Evolutionary conservation across 495 filamentous ascomycete species (phyloP), one percentile per base, ranked within the genome.

Genomic region (Penicillium angulare): DNA sequence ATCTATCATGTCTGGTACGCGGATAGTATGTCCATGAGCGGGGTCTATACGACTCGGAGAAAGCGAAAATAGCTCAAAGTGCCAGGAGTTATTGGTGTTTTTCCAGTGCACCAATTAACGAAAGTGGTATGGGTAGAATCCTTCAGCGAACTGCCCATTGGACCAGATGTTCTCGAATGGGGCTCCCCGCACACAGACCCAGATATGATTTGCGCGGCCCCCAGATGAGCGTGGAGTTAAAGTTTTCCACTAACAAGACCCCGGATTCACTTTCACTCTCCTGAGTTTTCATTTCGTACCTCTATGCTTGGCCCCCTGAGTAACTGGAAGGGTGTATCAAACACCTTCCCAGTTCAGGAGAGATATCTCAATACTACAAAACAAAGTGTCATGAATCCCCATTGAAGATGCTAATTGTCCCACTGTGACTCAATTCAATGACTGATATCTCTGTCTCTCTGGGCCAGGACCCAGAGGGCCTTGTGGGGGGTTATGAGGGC

Each of bases 401-500:
- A n/a, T n/a, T 12, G 26, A 29, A 12, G 26, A 29, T 29, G 26
- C 26, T 5, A 29, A 5, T 29, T 5, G 26, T 29, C 26, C n/a
- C n/a, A n/a, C n/a, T n/a, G n/a, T n/a, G n/a, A n/a, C n/a, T n/a
- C n/a, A n/a, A n/a, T 29, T 12, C 26, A 29, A 29, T 29, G 26
- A 12, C 26, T 29, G 26, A 6, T 29, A 12, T 6, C 12, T 12
- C 12, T 35, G 22, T 31, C 44, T 36, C 44, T 18, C 15, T 34
- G 44, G 32, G 31, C 32, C 29, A 47, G 17, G 44, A 34, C 18
- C 44, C 44, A 7, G 31, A 47, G n/a, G 44, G 44, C 9, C 44
- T 47, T 24, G 44, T 47, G 17, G 44, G 44, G 26, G 44, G 44
- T 20, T 47, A 47, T 18, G 16, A 23, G 21, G 44, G 44, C 12